Evolutionary conservation across 371 early-diverging fungal species (phyloP).

Genomic region (Mortierella sp.): DNA sequence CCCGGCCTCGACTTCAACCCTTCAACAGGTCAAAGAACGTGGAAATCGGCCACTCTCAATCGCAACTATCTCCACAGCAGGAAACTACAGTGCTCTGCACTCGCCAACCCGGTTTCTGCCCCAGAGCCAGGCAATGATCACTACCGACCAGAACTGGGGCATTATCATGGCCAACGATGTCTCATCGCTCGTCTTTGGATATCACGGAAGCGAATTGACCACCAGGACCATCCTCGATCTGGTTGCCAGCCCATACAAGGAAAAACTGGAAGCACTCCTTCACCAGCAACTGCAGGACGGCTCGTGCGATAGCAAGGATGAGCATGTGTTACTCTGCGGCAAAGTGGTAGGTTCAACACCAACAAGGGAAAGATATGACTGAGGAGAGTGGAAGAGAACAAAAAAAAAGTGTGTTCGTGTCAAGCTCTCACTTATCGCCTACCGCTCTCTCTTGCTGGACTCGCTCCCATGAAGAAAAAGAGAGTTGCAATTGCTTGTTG

Average conservation of each 20-base stretch:
- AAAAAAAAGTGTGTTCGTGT: constrained; percentile 7
- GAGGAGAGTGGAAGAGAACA: neutral
- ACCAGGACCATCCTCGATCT: constrained; percentile 68
- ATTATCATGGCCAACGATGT: constrained; percentile 75
- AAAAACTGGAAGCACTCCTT: constrained; percentile 63
- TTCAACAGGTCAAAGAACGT: constrained; percentile 31
- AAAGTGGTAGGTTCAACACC: constrained; percentile 68
- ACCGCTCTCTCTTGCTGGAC: constrained; percentile 3
- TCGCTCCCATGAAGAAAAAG: neutral
- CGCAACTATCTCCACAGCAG: constrained; percentile 42
- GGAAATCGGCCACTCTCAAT: constrained; percentile 39
- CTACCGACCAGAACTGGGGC: constrained; percentile 70
- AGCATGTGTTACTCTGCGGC: constrained; percentile 72
- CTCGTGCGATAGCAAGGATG: constrained; percentile 36
- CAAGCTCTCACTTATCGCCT: constrained; percentile 4
- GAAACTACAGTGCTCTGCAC: constrained; percentile 59
- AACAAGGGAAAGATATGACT: neutral
- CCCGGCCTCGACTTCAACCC: constrained; percentile 27
- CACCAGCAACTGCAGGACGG: constrained; percentile 56
- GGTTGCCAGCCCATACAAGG: constrained; percentile 70
- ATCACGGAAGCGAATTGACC: constrained; percentile 63
- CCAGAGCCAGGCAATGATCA: constrained; percentile 74
- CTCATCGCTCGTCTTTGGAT: constrained; percentile 66
- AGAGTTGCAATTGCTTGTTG: neutral
- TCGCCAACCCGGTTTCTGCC: constrained; percentile 74